These are phyloP conservation scores for Aspergillus eucalypticola DNA, from an alignment of 2,329 filamentous ascomycete species.

Conservation along the genomic window DNA sequence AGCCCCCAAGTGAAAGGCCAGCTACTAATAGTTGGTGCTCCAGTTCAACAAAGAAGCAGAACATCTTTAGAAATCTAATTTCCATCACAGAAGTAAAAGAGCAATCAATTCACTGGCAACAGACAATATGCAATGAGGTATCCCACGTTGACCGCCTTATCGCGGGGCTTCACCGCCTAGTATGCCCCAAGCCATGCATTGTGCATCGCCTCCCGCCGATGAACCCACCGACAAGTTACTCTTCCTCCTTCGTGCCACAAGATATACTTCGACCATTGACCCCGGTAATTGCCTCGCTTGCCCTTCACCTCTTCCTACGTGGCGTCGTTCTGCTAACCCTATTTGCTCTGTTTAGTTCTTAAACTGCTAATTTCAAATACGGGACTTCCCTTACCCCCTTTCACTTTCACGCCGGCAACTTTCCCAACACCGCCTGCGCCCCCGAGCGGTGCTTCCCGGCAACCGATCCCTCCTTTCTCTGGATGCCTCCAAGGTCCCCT, in stretches of 20 bases:
- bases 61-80: too few relatives aligned
- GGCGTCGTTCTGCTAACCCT: neutral
- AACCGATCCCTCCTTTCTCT: constrained; percentile 18
- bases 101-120: too few relatives aligned
- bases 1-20: too few relatives aligned
- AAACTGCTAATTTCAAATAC: neutral
- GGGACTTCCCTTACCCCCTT: neutral
- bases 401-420: neutral
- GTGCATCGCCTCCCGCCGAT: neutral
- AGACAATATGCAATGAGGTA: too few relatives aligned
- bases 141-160: neutral
- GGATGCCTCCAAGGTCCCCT: constrained; percentile 42
- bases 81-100: too few relatives aligned
- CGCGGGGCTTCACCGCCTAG: neutral
- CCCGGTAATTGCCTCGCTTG: neutral
- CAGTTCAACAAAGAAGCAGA: too few relatives aligned
- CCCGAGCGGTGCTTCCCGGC: constrained; percentile 5
- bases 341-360: neutral
- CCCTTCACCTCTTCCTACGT: neutral
- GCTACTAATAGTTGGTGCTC: too few relatives aligned
- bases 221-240: neutral
- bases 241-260: neutral
- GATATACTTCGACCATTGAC: neutral
- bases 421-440: neutral
- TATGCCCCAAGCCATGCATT: neutral